Evolutionary conservation across 192 early-diverging fungal species (phyloP).

Genomic region (Polychytrium aggregatum): DNA sequence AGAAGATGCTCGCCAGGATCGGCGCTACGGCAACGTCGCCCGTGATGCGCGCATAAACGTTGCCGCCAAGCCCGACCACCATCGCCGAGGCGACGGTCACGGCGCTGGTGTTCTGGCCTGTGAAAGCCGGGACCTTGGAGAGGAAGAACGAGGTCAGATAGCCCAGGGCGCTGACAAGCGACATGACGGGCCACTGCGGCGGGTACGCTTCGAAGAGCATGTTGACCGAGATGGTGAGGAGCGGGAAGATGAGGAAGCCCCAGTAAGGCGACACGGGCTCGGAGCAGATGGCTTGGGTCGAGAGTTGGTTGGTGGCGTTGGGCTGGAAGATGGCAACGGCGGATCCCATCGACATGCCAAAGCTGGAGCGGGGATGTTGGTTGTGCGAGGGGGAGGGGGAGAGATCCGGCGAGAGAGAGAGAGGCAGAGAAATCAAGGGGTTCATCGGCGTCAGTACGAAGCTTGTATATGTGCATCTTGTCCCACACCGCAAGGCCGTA

Average conservation of each 20-base stretch:
- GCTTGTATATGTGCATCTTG: no score
- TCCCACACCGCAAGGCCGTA: no score
- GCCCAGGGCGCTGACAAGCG: slow-evolving; percentile 52
- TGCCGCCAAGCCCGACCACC: slow-evolving; percentile 67
- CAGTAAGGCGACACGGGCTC: slow-evolving; percentile 19
- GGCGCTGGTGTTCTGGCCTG: slow-evolving; percentile 15
- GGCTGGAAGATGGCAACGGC: slow-evolving; percentile 1
- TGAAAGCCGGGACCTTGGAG: slow-evolving; percentile 34
- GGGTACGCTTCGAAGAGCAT: slow-evolving; percentile 46
- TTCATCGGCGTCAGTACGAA: no score
- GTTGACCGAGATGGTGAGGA: slow-evolving; percentile 39
- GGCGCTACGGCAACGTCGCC: slow-evolving; percentile 66
- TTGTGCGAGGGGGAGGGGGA: no score
- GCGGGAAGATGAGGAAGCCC: slow-evolving; percentile 49
- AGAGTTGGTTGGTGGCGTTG: neutral
- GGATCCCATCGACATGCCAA: slow-evolving; percentile 22
- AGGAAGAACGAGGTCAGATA: slow-evolving; percentile 59
- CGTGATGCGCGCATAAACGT: slow-evolving; percentile 64
- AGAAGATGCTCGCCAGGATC: slow-evolving; percentile 66
- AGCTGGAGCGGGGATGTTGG: no score
- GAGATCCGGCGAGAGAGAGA: neutral
- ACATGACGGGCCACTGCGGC: slow-evolving; percentile 63
- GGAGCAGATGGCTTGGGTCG: neutral
- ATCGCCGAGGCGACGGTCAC: slow-evolving; percentile 57
- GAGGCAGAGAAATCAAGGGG: no score